A percentile compares a stretch with the other conserved stretches of the same genome.
These are phyloP conservation scores for Oidium heveae DNA, from an alignment of 2,329 filamentous ascomycete species.

Conservation along the genomic window DNA sequence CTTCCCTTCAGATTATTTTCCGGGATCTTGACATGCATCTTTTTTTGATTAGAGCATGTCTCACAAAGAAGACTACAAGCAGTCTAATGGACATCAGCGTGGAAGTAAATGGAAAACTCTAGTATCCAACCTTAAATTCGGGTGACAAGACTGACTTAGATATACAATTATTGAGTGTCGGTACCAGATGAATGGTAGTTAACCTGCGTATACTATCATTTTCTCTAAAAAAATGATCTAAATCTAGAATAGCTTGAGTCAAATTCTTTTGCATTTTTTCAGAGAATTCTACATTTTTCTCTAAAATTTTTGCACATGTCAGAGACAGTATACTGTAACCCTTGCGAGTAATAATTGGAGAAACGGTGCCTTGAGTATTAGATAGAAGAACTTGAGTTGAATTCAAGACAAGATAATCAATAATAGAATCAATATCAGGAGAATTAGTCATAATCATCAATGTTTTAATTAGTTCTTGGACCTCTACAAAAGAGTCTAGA, in stretches of 20 bases:
- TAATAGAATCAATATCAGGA: slow-evolving; percentile 3
- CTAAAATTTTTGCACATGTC: slow-evolving; percentile 9
- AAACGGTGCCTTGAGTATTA: slow-evolving; percentile 4
- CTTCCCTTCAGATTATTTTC: slow-evolving; percentile 6
- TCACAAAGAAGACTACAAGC: background rate
- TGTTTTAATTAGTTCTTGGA: slow-evolving; percentile 8
- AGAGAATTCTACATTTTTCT: slow-evolving; percentile 4
- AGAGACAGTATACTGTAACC: slow-evolving; percentile 10
- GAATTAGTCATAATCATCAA: slow-evolving; percentile 4
- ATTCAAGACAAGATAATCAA: slow-evolving; percentile 4
- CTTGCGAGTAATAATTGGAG: slow-evolving; percentile 11
- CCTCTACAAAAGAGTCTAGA: slow-evolving; percentile 10
- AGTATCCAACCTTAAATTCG: slow-evolving; percentile 10
- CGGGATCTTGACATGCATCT: slow-evolving; percentile 3
- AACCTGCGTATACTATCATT: slow-evolving; percentile 7
- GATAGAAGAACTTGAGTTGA: slow-evolving; percentile 8
- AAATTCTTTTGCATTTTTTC: slow-evolving; percentile 4
- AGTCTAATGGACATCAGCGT: background rate
- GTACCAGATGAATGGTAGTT: slow-evolving; percentile 7
- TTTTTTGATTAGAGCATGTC: slow-evolving; percentile 1
- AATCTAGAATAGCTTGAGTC: slow-evolving; percentile 8
- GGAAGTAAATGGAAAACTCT: background rate
- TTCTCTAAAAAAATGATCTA: slow-evolving; percentile 8
- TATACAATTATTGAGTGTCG: slow-evolving; percentile 5
- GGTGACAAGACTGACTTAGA: slow-evolving; percentile 2